Evolutionary conservation across 176 grass and related monocot genomes (phyloP).

Genomic region (Musa acuminata): DNA sequence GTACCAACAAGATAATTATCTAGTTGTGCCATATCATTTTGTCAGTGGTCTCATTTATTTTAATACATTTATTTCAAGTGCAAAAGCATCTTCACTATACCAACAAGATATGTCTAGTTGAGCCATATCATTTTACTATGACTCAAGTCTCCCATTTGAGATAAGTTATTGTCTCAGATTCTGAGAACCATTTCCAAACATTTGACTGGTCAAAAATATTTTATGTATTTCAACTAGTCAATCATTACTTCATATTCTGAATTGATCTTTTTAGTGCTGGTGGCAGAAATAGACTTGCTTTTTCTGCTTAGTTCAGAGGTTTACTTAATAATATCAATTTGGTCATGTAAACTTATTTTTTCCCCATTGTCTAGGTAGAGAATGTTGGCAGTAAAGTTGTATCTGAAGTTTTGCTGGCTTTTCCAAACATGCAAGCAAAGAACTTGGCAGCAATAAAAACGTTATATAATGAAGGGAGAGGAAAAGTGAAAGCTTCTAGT

Average conservation of each 20-base stretch:
- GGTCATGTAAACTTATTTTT: background rate
- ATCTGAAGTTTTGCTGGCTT: slow-evolving; percentile 74
- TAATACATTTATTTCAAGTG: background rate
- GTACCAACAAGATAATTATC: background rate
- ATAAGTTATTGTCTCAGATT: background rate
- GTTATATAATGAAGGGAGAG: slow-evolving; percentile 66
- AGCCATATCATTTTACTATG: background rate
- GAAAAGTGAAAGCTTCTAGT: slow-evolving; percentile 35
- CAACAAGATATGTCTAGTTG: background rate
- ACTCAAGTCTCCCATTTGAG: background rate
- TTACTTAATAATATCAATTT: no score
- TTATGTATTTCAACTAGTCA: no score
- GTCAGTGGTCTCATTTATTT: background rate
- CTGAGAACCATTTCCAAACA: no score
- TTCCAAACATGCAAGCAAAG: slow-evolving; percentile 69
- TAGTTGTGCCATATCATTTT: background rate
- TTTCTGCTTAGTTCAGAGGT: background rate
- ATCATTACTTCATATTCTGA: no score
- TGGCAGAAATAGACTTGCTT: background rate
- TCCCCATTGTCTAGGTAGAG: slow-evolving; percentile 46
- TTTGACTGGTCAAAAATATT: no score
- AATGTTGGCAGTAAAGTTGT: slow-evolving; percentile 54
- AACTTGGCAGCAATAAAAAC: slow-evolving; percentile 75
- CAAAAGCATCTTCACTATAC: background rate
- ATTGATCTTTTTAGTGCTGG: no score